phyloP scores from a whole-genome alignment of 2,329 filamentous ascomycete species.

The Colletotrichum sp. region DNA sequence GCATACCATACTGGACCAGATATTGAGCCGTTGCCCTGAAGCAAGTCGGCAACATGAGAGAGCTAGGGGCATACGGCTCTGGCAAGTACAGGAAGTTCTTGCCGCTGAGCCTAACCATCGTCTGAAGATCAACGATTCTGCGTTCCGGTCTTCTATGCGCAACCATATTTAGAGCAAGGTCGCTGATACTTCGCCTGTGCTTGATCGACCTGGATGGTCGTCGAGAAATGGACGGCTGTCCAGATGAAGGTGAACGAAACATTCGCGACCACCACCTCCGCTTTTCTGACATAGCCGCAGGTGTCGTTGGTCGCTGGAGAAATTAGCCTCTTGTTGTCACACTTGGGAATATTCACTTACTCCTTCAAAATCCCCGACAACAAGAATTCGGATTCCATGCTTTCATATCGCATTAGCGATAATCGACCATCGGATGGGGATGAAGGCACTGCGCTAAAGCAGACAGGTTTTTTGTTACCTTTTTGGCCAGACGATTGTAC shows the following conservation, averaged over 20 bases:
- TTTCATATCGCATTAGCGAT: conserved; percentile 28
- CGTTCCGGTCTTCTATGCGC: conserved; percentile 44
- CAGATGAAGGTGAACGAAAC: conserved; percentile 29
- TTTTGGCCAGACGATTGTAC: conserved; percentile 65
- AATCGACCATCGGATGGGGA: not conserved
- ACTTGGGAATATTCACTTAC: not conserved
- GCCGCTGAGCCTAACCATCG: conserved; percentile 67
- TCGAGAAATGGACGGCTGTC: not conserved
- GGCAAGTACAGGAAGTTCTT: conserved; percentile 67
- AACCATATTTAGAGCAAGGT: conserved; percentile 53
- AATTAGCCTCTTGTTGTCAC: not conserved
- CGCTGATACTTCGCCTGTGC: conserved; percentile 60
- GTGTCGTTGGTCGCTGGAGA: not conserved
- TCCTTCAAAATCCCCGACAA: conserved; percentile 36
- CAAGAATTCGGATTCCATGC: conserved; percentile 56
- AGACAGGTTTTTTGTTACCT: conserved; percentile 41
- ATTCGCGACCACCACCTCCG: conserved; percentile 43
- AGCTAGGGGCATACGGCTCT: conserved; percentile 59
- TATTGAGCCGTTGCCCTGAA: conserved; percentile 70
- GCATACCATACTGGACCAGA: conserved; percentile 63
- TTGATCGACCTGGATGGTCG: conserved; percentile 26
- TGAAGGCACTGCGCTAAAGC: not conserved
- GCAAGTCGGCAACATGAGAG: conserved; percentile 67
- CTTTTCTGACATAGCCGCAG: conserved; percentile 28
- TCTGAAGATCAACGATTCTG: conserved; percentile 57